These are phyloP conservation scores for Chytriomyces sp. DNA, from an alignment of 192 early-diverging fungal genomes.

Conservation along the genomic window DNA sequence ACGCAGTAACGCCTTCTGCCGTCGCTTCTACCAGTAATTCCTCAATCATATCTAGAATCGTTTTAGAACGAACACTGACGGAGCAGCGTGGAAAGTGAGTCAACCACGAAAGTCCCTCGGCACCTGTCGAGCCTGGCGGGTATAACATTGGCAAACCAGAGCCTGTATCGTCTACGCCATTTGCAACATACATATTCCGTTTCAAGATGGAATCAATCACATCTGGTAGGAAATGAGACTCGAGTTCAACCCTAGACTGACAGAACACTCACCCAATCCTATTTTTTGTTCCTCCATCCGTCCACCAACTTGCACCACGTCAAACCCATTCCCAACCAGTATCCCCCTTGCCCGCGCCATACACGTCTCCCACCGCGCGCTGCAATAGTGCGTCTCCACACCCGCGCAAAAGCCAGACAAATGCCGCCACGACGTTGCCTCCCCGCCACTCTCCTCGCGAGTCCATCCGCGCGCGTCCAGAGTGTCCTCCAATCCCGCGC, in stretches of 20 bases:
- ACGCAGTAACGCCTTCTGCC: conserved; percentile 3
- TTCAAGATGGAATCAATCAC: too few species aligned
- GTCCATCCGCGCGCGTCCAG: not conserved
- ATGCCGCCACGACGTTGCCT: not conserved
- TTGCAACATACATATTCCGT: too few species aligned
- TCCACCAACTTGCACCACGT: conserved; percentile 3
- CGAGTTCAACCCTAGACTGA: too few species aligned
- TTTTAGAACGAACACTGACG: not conserved
- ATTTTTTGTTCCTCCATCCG: not conserved
- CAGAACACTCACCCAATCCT: too few species aligned
- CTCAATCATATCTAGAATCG: not conserved
- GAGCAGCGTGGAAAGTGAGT: conserved; percentile 6
- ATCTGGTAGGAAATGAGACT: too few species aligned
- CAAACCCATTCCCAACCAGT: conserved; percentile 9
- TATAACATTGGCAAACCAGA: not conserved
- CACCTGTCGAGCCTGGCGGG: conserved; percentile 11
- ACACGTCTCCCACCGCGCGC: conserved; percentile 5
- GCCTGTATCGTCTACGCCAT: too few species aligned
- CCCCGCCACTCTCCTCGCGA: not conserved
- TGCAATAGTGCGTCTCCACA: conserved; percentile 23
- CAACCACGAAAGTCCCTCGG: not conserved
- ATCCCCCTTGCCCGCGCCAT: not conserved
- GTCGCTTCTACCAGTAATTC: conserved; percentile 10
- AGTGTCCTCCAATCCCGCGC: conserved; percentile 6
- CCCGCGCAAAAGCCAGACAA: conserved; percentile 14